phyloP scores from a whole-genome alignment of 805 yeast genomes.

The Kazachstania martiniae region DNA sequence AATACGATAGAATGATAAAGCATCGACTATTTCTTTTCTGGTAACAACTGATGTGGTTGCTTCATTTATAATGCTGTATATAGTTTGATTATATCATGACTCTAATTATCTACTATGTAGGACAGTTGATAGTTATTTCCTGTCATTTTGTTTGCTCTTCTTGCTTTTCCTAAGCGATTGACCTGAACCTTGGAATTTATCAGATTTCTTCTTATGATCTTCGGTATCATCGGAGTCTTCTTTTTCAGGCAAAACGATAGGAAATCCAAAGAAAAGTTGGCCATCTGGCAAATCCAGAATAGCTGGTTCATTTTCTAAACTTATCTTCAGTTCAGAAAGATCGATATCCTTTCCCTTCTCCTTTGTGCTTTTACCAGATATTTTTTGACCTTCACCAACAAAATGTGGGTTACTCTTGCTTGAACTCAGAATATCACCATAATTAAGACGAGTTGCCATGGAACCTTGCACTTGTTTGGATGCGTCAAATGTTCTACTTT shows the following conservation, averaged over 20 bases:
- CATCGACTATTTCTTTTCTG: too few relatives aligned
- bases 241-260: conserved; percentile 42
- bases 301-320: conserved; percentile 53
- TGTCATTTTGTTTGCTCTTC: too few relatives aligned
- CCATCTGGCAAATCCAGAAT: conserved; percentile 71
- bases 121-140: too few relatives aligned
- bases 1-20: too few relatives aligned
- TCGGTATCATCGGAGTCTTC: too few relatives aligned
- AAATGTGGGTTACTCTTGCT: conserved; percentile 31
- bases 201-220: conserved; percentile 25
- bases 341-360: too few relatives aligned
- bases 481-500: conserved; percentile 22
- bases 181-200: conserved; percentile 54
- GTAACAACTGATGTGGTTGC: too few relatives aligned
- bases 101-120: too few relatives aligned
- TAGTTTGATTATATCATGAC: too few relatives aligned
- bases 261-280: conserved; percentile 88
- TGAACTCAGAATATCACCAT: conserved; percentile 46
- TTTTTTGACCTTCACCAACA: conserved; percentile 55
- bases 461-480: conserved; percentile 42
- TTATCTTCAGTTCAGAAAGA: too few relatives aligned
- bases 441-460: conserved; percentile 59
- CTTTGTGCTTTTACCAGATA: conserved; percentile 56
- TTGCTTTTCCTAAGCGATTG: conserved; percentile 63
- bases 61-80: too few relatives aligned